Conservation (phyloP, 2,329 filamentous ascomycete genomes). For the Neonectria coccinea region DNA sequence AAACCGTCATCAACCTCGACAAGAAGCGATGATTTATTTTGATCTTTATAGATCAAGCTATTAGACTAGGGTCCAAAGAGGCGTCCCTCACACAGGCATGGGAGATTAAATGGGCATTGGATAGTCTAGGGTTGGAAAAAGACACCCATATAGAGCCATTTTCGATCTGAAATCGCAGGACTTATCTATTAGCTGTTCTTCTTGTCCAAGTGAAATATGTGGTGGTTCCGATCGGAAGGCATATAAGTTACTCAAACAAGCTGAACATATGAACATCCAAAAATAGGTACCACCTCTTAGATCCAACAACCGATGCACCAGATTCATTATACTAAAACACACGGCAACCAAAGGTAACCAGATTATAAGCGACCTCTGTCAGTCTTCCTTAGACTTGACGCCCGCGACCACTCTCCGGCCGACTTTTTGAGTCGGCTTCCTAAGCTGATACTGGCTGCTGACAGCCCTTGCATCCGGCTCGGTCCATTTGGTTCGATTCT, state of each 20-base stretch:
- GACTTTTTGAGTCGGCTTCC: conserved; percentile 62
- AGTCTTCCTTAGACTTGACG: conserved; percentile 54
- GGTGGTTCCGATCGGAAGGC: not conserved
- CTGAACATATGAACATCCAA: conserved; percentile 1
- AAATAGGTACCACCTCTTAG: conserved; percentile 8
- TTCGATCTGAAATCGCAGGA: not conserved
- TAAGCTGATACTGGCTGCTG: conserved; percentile 60
- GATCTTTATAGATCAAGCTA: not conserved
- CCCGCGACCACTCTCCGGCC: conserved; percentile 60
- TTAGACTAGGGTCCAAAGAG: not conserved
- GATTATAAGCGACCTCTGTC: conserved; percentile 40
- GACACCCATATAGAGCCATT: not conserved
- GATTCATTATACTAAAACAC: conserved; percentile 5
- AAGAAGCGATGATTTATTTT: conserved; percentile 15
- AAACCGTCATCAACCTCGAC: conserved; percentile 46
- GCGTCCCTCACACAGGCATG: not conserved
- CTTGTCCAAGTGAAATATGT: not conserved
- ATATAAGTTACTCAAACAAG: not conserved
- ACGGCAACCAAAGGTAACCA: conserved; percentile 6
- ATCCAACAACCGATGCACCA: conserved; percentile 18
- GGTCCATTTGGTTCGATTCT: conserved; percentile 43
- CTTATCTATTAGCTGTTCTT: not conserved
- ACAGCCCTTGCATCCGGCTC: conserved; percentile 41
- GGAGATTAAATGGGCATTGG: too few species aligned
- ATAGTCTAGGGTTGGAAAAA: not conserved